These are phyloP conservation scores for Ambrosiella cleistominuta DNA, from an alignment of 2,329 filamentous ascomycete species.

Conservation along the genomic window DNA sequence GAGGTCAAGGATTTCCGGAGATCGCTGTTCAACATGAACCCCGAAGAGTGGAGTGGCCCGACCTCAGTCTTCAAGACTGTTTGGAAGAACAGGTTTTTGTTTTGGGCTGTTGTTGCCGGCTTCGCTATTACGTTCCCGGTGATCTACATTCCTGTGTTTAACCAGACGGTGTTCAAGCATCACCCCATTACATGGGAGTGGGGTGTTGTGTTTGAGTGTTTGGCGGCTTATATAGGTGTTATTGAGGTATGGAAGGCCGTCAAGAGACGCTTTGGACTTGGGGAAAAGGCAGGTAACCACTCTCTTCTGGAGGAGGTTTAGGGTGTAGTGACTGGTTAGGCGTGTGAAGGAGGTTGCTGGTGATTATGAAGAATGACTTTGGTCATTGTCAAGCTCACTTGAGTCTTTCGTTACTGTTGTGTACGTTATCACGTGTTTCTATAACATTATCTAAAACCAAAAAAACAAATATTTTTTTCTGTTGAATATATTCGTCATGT, in stretches of 20 bases:
- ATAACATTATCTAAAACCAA: background rate
- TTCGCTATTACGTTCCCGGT: conserved; percentile 44
- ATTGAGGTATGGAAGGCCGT: conserved; percentile 53
- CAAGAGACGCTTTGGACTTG: conserved; percentile 34
- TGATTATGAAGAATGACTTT: too few relatives aligned
- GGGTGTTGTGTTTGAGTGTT: conserved; percentile 45
- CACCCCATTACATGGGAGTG: conserved; percentile 53
- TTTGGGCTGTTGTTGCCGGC: conserved; percentile 43
- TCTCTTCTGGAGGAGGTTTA: conserved; percentile 4
- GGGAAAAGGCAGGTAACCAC: conserved; percentile 12
- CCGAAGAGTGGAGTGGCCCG: conserved; percentile 29
- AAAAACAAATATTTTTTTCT: background rate
- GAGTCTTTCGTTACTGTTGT: too few relatives aligned
- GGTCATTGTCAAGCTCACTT: too few relatives aligned
- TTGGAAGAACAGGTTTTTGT: conserved; percentile 50
- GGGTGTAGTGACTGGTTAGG: background rate
- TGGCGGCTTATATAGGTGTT: conserved; percentile 42
- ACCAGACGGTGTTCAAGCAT: conserved; percentile 52
- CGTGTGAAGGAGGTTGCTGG: too few relatives aligned
- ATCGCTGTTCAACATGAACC: conserved; percentile 51
- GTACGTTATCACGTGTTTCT: background rate
- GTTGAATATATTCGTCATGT: background rate
- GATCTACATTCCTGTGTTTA: conserved; percentile 51
- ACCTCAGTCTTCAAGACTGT: conserved; percentile 41
- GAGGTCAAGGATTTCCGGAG: conserved; percentile 55